Base-by-base conservation (phyloP, 257 asterid species). In the Salvia hispanica region DNA sequence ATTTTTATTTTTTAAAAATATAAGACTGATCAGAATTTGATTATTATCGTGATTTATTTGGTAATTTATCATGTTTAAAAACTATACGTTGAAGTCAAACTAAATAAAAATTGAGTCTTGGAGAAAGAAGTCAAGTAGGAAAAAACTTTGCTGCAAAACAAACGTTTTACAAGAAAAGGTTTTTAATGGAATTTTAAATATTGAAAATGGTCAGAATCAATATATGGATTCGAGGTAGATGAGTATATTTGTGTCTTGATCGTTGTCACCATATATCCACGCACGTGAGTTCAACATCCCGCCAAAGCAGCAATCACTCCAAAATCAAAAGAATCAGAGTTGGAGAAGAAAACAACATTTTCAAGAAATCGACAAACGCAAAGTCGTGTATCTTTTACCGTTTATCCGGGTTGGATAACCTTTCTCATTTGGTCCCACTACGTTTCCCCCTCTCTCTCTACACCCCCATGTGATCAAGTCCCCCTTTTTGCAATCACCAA, bases 351-450 rank as follows among this genome's bases (percentile, higher is more conserved):
- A 43, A 28, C 46, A n/a, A 70, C 62, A 66, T 37, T 54, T 28
- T n/a, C 45, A 43, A 16, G 37, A 16, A 65, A 78, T 55, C 67
- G 74, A 74, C 75, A 68, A 72, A 69, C 11, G n/a, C 66, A 15
- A 4, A 47, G 11, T 51, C 74, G 80, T 76, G 78, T 77, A 73
- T 0, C 13, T 33, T 44, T 76, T 67, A 76, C 66, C 15, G 69
- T 59, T 37, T 48, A 0, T 43, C 70, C 83, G 80, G 78, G 80
- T 79, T 73, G 80, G 83, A 45, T 64, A 31, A 33, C 57, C 71
- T 72, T 59, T 71, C 18, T 48, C 63, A 59, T 77, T 79, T 80
- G 73, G 81, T 78, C 88, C 88, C 84, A 73, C 86, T 62, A 78
- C 85, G 77, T 76, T 44, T 74, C 81, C 66, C 39, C 45, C 50